A percentile compares a stretch with the other conserved stretches of the same genome.
Conservation (phyloP, 1,284 basidiomycete species). For the Microbotryum scabiosae region DNA sequence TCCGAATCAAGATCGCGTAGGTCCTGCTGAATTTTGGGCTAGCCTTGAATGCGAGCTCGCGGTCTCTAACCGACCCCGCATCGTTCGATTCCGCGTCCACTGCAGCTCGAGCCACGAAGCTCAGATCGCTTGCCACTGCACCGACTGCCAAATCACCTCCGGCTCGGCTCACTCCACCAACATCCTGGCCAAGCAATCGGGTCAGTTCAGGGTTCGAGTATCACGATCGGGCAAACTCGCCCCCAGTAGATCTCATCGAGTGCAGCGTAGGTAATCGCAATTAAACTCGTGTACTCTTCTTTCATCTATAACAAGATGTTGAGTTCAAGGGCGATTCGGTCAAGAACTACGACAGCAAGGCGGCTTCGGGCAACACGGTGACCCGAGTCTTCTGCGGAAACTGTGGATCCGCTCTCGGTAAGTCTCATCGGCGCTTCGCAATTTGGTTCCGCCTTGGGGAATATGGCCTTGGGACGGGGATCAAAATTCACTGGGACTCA, state of each 20-base stretch:
- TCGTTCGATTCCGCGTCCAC: neutral
- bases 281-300: conserved; percentile 1
- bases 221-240: too few species aligned
- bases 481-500: neutral
- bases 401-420: conserved; percentile 31
- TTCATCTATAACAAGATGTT: neutral
- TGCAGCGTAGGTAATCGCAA: neutral
- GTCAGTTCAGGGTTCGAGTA: too few species aligned
- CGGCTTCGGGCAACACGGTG: conserved; percentile 25
- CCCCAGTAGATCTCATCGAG: too few species aligned
- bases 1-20: neutral
- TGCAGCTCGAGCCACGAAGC: too few species aligned
- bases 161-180: conserved; percentile 31
- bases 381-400: conserved; percentile 32
- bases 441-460: neutral
- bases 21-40: neutral
- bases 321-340: conserved; percentile 26
- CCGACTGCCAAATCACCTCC: conserved; percentile 32
- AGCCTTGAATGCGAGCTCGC: neutral
- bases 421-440: conserved; percentile 7
- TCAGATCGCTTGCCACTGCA: conserved; percentile 11
- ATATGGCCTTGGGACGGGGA: too few species aligned
- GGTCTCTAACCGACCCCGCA: neutral
- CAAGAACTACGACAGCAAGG: conserved; percentile 30
- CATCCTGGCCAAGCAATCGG: conserved; percentile 21